Base-by-base conservation (phyloP, 2,329 filamentous ascomycete genomes). In the Aquanectria penicillioides region DNA sequence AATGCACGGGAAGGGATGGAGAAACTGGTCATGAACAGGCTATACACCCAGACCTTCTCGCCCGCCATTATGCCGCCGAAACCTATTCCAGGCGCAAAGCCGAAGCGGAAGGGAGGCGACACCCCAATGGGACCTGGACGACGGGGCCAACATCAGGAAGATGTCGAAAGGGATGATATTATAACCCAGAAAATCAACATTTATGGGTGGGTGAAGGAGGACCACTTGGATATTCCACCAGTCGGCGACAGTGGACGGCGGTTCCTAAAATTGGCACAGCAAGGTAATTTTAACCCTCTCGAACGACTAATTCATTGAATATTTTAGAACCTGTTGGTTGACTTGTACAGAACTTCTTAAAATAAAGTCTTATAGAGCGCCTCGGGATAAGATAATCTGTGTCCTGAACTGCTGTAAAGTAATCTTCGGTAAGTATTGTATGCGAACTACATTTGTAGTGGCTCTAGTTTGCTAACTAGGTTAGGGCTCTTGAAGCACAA, bases 1-100 rank as follows among this genome's bases (percentile, higher is more conserved):
- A 99, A 99, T 75, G 95, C 95, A 12, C 89, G 94, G 67, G 95
- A 99, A 78, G 95, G 95, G 28, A 99, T 99, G 95, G 95, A 99
- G 80, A 99, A 99, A 75, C 84, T 99, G 4, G 96, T 99, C 66
- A 99, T 99, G 96, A 99, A 99, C 74, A 84, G 96, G 55, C 80
- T 99, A 5, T 99, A 99, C 75, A 88, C 89, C 1, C 95, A 99
- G 75, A 98, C 95, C 0, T 99, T 99, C 74, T 97, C 94, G 0
- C 95, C 95, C 0, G 92, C 92, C 12, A 99, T 99, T 63, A 87
- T 93, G 4, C 84, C 92, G 1, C 90, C 93, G 4, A 90, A 93
- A 61, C 89, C 89, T 3, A 84, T 90, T 29, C 85, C 90, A 20
- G 87, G 87, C 17, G 84, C 86, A 28, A 89, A 90, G 74, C 85